Evolutionary conservation across 208 protist species (phyloP).

Genomic region (Trypanosoma avium): DNA sequence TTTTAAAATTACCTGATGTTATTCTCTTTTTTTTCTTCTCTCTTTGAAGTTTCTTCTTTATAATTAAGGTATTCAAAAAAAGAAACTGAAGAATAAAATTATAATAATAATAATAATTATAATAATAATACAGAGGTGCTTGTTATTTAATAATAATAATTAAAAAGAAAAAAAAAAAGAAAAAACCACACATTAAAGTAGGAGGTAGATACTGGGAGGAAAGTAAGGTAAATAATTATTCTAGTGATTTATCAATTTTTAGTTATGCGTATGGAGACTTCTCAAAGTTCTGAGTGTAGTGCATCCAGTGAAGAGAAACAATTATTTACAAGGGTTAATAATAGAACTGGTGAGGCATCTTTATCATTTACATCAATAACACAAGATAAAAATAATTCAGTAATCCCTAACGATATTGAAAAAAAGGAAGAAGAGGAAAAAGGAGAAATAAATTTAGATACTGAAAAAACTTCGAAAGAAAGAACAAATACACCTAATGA

Average conservation of each 20-base stretch:
- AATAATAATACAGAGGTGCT: background rate
- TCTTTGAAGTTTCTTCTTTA: background rate
- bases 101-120: slow-evolving; percentile 12
- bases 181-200: slow-evolving; percentile 1
- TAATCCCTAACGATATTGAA: too few relatives aligned
- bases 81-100: background rate
- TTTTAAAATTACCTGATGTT: background rate
- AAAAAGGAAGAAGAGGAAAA: background rate
- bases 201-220: too few relatives aligned
- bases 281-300: too few relatives aligned
- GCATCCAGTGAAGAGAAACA: slow-evolving; percentile 8
- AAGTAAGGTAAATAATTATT: too few relatives aligned
- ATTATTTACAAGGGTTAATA: background rate
- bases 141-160: background rate
- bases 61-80: slow-evolving; percentile 1
- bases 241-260: too few relatives aligned
- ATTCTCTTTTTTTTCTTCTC: slow-evolving; percentile 2
- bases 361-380: too few relatives aligned
- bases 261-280: too few relatives aligned
- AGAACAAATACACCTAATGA: background rate
- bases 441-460: background rate
- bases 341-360: background rate
- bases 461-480: background rate
- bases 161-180: background rate
- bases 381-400: too few relatives aligned